Base-by-base conservation (phyloP, 2,329 filamentous ascomycete species). In the Fusarium bactridioides region DNA sequence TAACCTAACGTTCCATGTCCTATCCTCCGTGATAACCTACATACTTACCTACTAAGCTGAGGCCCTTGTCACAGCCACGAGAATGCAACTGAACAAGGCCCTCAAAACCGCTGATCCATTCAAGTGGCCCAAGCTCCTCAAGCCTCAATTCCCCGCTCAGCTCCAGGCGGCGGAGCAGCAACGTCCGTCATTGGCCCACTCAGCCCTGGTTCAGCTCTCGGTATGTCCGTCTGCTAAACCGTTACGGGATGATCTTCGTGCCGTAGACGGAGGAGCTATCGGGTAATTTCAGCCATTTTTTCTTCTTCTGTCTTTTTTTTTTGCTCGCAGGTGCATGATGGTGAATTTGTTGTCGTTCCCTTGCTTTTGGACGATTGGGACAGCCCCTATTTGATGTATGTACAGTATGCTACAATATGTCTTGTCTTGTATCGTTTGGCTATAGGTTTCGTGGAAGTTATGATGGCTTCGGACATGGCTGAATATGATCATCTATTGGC, bases 171-270 rank as follows among this genome's bases (percentile, higher is more conserved):
- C 70, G 61, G 62, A 62, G 67, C 47, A 25, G 23, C 21, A 33
- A 11, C 21, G 23, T 38, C 38, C 33, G 16, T 68, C 44, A 76
- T 76, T 77, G 74, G 74, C 7, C 16, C 15, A 18, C 27, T 33
- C 27, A 37, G 41, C 59, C 47, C 25, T 57, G 18, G 58, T 69
- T 78, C 77, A 78, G 77, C 77, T 78, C 51, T 78, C 77, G 77
- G 77, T 65, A 47, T 73, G 71, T 51, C 77, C 77, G 77, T 68
- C 69, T 64, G 56, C 55, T 63, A 78, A 78, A 57, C 77, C 75
- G 38, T 63, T 41, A 64, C 53, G 61, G 69, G 75, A 75, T 27
- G 73, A 65, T 67, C 69, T 57, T 61, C 60, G 50, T 75, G 75
- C 69, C 67, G 37, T 41, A 61, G 55, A 54, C 57, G 61, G 48